These are phyloP conservation scores for Alternaria hordeiaustralica DNA, from an alignment of 2,329 filamentous ascomycete species.

Conservation along the genomic window DNA sequence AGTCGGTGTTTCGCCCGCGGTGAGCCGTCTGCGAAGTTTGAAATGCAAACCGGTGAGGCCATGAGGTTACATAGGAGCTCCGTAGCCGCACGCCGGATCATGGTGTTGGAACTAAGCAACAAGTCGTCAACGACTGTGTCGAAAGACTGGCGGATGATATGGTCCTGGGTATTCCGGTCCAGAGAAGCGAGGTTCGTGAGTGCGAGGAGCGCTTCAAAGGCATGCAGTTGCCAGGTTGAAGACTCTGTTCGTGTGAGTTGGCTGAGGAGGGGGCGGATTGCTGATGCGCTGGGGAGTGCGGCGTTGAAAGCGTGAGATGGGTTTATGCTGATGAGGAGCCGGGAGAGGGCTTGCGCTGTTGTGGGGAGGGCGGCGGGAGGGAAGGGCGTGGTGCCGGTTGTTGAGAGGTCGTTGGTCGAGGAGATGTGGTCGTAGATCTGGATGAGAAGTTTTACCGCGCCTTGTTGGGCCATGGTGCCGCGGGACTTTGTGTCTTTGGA, in stretches of 20 bases:
- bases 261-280: conserved; percentile 80
- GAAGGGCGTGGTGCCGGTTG: conserved; percentile 48
- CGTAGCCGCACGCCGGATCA: conserved; percentile 81
- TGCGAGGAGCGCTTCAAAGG: conserved; percentile 89
- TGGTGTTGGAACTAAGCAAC: conserved; percentile 74
- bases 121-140: conserved; percentile 77
- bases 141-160: conserved; percentile 78
- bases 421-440: conserved; percentile 68
- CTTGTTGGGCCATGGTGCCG: conserved; percentile 86
- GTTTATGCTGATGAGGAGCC: conserved; percentile 86
- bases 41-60: conserved; percentile 69
- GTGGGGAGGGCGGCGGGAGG: conserved; percentile 52
- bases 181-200: conserved; percentile 89
- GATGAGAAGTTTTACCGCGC: conserved; percentile 85
- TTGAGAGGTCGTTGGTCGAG: conserved; percentile 49
- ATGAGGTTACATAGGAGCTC: conserved; percentile 93
- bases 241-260: conserved; percentile 70
- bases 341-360: conserved; percentile 80
- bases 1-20: conserved; percentile 74
- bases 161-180: conserved; percentile 67
- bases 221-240: conserved; percentile 75
- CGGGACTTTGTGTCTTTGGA: conserved; percentile 76
- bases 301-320: conserved; percentile 84
- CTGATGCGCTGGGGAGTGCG: conserved; percentile 72
- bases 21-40: conserved; percentile 71